Base-by-base conservation (phyloP, 768 basidiomycete genomes). In the Russula vinacea region DNA sequence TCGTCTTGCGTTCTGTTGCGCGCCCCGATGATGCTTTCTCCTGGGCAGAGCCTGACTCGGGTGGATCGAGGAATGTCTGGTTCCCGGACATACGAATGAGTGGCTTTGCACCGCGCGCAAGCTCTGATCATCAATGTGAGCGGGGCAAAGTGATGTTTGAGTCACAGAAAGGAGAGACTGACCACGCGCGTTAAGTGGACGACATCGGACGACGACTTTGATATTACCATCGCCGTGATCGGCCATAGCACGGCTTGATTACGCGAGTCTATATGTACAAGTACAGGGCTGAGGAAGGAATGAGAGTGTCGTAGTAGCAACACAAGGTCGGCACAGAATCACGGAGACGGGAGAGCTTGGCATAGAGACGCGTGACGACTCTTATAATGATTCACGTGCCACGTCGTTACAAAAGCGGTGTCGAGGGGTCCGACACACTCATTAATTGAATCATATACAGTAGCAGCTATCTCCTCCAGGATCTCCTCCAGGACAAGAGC, bases 1-100 rank as follows among this genome's bases (percentile, higher is more conserved):
- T 89, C 7, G 87, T 83, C 78, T 90, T 96, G 70, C 92, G 86
- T 76, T 97, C 95, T 9, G 90, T 88, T 19, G 93, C 90, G 71
- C 92, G 89, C 71, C 90, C 91, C 22, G 83, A 74, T 71, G 86
- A 83, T 60, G 76, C 71, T 69, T 74, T 71, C 9, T 71, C 75
- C 72, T 85, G 86, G 45, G 78, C 69, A 5, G 87, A 86, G 47
- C 89, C 89, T 16, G 74, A 19, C 71, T 95, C 92, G 35, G 95
- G 95, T 19, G 95, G 94, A 75, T 95, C 90, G 64, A 98, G 78
- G 73, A 93, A 84, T 2, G 95, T 98, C 75, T 92, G 89, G 78
- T 92, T 94, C 44, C 93, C 94, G 69, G 88, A 81, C 94, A 99
- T 99, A 42, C 92, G 87, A 69, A 99, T 90, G 74, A 99, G 89